A percentile compares a stretch with the other conserved stretches of the same genome.
Evolutionary conservation across 179 eudicot species (phyloP).

Genomic region (Beta macrorhiza): DNA sequence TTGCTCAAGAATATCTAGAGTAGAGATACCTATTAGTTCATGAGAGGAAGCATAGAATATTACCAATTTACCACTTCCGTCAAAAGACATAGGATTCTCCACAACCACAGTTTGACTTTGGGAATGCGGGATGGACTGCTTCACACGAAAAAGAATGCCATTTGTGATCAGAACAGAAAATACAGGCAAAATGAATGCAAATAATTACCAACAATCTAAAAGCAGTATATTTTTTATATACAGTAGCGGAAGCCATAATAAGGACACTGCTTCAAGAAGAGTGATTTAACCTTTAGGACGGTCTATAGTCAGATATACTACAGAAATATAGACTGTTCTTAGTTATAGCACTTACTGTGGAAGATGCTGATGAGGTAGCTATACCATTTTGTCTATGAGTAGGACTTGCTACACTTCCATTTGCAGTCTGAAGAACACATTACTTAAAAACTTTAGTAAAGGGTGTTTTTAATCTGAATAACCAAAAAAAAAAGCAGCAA

Average conservation of each 20-base stretch:
- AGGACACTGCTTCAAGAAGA: too few species aligned
- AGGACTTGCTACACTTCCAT: constrained; percentile 41
- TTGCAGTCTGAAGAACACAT: constrained; percentile 41
- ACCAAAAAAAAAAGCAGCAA: not conserved
- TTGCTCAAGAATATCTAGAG: not conserved
- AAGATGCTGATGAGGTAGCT: constrained; percentile 38
- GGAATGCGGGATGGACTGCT: constrained; percentile 41
- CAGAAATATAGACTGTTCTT: not conserved
- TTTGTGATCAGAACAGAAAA: not conserved
- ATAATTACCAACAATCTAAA: too few species aligned
- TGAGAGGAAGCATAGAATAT: constrained; percentile 12
- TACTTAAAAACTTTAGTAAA: not conserved
- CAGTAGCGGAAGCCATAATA: not conserved
- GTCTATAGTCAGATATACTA: too few species aligned
- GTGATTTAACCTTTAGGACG: too few species aligned
- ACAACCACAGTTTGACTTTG: constrained; percentile 76
- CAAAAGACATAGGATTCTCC: constrained; percentile 83
- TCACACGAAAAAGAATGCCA: not conserved
- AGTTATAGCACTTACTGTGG: constrained; percentile 40
- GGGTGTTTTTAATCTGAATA: not conserved
- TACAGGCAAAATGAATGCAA: not conserved
- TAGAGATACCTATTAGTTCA: not conserved
- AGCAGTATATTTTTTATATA: not conserved
- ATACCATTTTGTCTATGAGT: constrained; percentile 39
- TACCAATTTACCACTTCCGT: constrained; percentile 84